Evolutionary conservation across 2,329 filamentous ascomycete species (phyloP).

Genomic region (Nemania abortiva): DNA sequence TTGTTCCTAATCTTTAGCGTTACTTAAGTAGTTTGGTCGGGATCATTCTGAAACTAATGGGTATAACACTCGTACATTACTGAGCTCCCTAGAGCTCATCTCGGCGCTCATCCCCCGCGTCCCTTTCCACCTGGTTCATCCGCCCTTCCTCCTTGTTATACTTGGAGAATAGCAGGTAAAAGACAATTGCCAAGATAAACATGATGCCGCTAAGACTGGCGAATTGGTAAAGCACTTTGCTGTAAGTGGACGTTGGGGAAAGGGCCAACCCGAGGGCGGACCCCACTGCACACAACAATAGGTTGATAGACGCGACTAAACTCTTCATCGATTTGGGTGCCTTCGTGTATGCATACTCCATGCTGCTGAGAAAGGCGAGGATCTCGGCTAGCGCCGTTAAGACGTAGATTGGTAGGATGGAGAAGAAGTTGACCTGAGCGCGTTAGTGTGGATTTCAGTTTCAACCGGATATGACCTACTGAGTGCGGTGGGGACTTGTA

Average conservation of each 20-base stretch:
- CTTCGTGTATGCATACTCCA: background rate
- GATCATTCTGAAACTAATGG: no score
- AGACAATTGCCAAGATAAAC: background rate
- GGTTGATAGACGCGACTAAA: background rate
- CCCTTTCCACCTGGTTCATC: conserved; percentile 3
- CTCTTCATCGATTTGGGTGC: conserved; percentile 4
- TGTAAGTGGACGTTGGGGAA: conserved; percentile 1
- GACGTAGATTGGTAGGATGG: background rate
- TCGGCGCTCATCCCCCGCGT: background rate
- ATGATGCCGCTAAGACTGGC: conserved; percentile 3
- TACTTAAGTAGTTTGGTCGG: no score
- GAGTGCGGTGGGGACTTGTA: background rate
- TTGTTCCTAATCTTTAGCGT: no score
- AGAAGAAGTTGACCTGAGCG: background rate
- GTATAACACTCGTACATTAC: background rate
- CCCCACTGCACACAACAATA: background rate
- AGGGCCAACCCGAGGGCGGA: background rate
- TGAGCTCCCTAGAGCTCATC: background rate
- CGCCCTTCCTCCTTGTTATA: conserved; percentile 1
- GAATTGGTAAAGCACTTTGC: conserved; percentile 1
- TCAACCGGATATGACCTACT: background rate
- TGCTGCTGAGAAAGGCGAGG: background rate
- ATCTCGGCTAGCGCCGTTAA: background rate
- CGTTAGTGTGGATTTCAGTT: background rate
- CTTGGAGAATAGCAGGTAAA: background rate